phyloP scores from a whole-genome alignment of 2,329 filamentous ascomycete species.

The Paraconiothyrium sp. region DNA sequence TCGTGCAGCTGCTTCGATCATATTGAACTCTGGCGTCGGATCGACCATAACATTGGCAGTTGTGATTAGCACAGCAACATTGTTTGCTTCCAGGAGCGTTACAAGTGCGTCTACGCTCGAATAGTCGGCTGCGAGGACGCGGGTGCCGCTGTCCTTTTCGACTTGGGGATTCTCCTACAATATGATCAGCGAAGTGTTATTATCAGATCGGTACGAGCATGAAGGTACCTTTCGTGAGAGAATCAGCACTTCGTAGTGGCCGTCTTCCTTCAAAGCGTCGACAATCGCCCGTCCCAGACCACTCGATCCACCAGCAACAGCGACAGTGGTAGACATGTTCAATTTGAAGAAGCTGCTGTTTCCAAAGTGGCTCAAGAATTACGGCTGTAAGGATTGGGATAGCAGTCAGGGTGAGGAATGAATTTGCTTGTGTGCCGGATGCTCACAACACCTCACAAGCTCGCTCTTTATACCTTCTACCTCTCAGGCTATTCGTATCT shows the following conservation, averaged over 20 bases:
- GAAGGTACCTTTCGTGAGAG: constrained; percentile 52
- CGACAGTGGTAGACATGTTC: constrained; percentile 44
- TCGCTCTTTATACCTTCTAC: background rate
- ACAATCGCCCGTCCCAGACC: constrained; percentile 58
- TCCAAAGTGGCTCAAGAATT: background rate
- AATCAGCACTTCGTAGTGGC: constrained; percentile 51
- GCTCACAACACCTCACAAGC: background rate
- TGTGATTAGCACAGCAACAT: constrained; percentile 58
- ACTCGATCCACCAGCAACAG: constrained; percentile 60
- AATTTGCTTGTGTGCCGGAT: background rate
- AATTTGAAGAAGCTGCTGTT: background rate
- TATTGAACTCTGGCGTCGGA: constrained; percentile 51
- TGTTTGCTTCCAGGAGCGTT: constrained; percentile 47
- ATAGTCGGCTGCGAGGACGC: constrained; percentile 45
- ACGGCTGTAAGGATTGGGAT: background rate
- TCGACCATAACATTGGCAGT: constrained; percentile 26
- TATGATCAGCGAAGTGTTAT: background rate
- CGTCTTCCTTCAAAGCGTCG: constrained; percentile 51
- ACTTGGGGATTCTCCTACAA: constrained; percentile 20
- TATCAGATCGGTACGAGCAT: background rate
- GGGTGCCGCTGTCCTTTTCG: constrained; percentile 19
- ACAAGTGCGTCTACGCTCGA: constrained; percentile 35
- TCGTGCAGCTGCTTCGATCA: constrained; percentile 56
- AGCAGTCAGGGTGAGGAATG: background rate
- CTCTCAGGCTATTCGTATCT: background rate